These are phyloP conservation scores for Erucastrum elatum DNA, from an alignment of 345 rosid species.

Conservation along the genomic window DNA sequence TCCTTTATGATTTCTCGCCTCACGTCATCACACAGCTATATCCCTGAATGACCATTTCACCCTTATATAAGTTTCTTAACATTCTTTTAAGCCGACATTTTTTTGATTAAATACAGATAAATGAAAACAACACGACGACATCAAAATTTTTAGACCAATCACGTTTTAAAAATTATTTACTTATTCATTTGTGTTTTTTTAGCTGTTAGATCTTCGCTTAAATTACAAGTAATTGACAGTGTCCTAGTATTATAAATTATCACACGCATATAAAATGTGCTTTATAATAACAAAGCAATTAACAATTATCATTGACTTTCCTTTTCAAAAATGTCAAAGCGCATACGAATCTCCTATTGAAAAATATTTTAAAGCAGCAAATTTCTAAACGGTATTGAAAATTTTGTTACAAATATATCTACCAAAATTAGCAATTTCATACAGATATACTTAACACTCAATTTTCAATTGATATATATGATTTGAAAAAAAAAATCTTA, in stretches of 20 bases:
- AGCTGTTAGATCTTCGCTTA: background rate
- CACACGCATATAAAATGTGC: background rate
- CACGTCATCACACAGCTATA: slow-evolving; percentile 18
- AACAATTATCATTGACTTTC: background rate
- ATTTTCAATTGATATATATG: background rate
- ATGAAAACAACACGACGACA: background rate
- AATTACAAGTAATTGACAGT: background rate
- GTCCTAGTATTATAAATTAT: background rate
- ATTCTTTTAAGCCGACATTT: background rate
- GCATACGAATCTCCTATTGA: too few species aligned
- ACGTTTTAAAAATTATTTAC: background rate
- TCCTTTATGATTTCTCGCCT: background rate
- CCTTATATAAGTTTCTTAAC: background rate
- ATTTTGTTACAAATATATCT: background rate
- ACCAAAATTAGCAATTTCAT: background rate
- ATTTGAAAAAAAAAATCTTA: background rate
- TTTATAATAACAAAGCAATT: background rate
- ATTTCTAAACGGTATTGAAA: background rate
- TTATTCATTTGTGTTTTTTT: background rate
- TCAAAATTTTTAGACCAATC: slow-evolving; percentile 6
- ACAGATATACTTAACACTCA: background rate
- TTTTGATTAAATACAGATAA: background rate
- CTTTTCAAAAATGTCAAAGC: background rate
- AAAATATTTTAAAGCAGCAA: background rate
- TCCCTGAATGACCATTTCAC: background rate